Base-by-base conservation (phyloP, 306 rosid genomes). In the Begonia loranthoides region DNA sequence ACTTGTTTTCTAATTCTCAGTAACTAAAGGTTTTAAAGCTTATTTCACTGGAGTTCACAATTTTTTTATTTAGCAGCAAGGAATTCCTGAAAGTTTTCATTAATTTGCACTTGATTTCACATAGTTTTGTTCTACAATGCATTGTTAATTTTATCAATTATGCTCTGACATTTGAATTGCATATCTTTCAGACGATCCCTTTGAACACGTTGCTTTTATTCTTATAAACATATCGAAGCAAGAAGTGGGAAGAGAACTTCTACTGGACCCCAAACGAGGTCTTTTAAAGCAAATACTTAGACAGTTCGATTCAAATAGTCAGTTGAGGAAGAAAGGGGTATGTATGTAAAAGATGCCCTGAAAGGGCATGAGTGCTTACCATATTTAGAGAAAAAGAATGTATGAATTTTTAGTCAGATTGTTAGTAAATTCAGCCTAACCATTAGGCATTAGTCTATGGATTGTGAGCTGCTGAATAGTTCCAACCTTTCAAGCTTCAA, bases 291-390 rank as follows among this genome's bases (percentile, higher is more conserved):
- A 79, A 72, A 89, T 89, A 45, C 70, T 82, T 54, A 75, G 97
- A 62, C 95, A 89, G 69, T 85, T 71, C 41, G 95, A 89, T 66
- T 85, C 97, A 19, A 72, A 55, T 54, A 85, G 87, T 67, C 68
- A 55, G n/a, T 57, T 89, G 70, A 74, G 97, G 55, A 85, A 76
- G 81, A 89, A 78, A 72, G 97, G 97, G 87, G 97, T 89, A 84
- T 66, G 93, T 63, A 12, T 21, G 36, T 28, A 15, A 60, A 55
- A 16, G 45, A 52, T 63, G 50, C 38, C 60, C 51, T 36, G 33
- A 48, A 58, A 38, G 16, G 45, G 44, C 21, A 39, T 38, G 44
- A 22, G 36, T 28, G 36, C 36, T 28, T 28, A 28, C 36, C 36
- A 28, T 28, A 4, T 28, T 28, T 28, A 28, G 36, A 28, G 9